Base-by-base conservation (phyloP, 2,329 filamentous ascomycete species). In the Lachnellula cervina region DNA sequence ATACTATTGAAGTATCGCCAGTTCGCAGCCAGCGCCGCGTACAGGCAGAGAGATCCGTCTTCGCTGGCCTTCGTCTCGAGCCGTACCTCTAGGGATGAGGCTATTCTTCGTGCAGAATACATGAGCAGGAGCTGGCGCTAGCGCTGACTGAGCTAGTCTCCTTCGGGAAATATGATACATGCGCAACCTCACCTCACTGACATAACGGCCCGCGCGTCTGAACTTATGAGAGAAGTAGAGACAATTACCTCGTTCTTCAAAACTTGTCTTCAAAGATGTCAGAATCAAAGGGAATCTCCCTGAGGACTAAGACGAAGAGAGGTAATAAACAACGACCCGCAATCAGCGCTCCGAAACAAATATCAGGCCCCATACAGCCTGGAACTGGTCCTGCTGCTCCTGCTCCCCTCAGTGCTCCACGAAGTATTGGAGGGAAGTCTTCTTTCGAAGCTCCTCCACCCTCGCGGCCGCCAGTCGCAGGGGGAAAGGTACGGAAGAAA, bases 261-360 rank as follows among this genome's bases (percentile, higher is more conserved):
- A 43, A 28, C 40, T 35, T 25, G n/a, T 6, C 16, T 35, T 51
- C 11, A 51, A 63, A 45, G 63, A 86, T 86, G 82, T 83, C 82
- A 14, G 82, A 86, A 63, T 81, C 84, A 64, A 76, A 80, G 71
- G 69, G 68, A 17, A 81, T 84, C 63, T 87, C 84, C 56, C 77
- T 87, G 55, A 77, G 84, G 40, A 84, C 74, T 54, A 86, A 84
- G 71, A 76, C 83, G 64, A 85, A 84, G 67, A 32, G 28, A 32
- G 28, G 28, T 9, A 32, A 32, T 32, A 32, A 32, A 32, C 75
- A 71, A 46, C 79, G 82, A n/a, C 81, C 82, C 17, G 74, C 74
- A 55, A 86, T 86, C 68, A 85, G 82, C 68, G 79, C 82, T 6
- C 82, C 82, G 28, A 76, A 77, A 60, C 81, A 86, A 69, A 86